These are phyloP conservation scores for Tothia fuscella DNA, from an alignment of 2,329 filamentous ascomycete genomes.

Conservation along the genomic window DNA sequence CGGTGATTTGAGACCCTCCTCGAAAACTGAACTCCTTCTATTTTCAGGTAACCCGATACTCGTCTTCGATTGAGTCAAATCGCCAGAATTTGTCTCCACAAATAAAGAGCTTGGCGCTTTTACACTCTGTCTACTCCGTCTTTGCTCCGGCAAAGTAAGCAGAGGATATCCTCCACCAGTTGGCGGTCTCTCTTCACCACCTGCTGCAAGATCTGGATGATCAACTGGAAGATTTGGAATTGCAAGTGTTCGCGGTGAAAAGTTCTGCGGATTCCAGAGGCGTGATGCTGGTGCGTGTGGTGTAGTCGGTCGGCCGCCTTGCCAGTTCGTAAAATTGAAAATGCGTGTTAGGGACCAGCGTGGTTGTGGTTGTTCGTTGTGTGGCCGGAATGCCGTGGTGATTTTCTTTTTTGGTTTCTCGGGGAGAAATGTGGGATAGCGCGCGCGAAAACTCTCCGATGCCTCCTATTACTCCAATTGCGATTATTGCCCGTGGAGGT, in stretches of 20 bases:
- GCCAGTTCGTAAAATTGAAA: conserved; percentile 24
- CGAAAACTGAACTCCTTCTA: not conserved
- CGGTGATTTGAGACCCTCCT: conserved; percentile 3
- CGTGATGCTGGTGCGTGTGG: conserved; percentile 34
- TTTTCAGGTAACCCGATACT: conserved; percentile 35
- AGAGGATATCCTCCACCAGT: conserved; percentile 39
- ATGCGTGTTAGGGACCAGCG: conserved; percentile 30
- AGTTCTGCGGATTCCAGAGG: conserved; percentile 50
- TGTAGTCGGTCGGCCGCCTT: conserved; percentile 12
- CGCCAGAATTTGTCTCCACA: conserved; percentile 27
- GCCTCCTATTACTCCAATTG: too few species aligned
- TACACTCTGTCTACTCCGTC: conserved; percentile 38
- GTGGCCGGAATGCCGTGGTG: too few species aligned
- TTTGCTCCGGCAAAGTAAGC: conserved; percentile 44
- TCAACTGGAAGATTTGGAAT: conserved; percentile 34
- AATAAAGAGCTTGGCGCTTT: conserved; percentile 20
- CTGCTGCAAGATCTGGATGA: conserved; percentile 17
- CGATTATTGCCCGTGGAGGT: too few species aligned
- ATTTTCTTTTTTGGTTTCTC: too few species aligned
- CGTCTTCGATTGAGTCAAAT: conserved; percentile 37
- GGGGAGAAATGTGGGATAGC: too few species aligned
- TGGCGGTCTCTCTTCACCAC: conserved; percentile 17
- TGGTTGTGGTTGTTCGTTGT: too few species aligned
- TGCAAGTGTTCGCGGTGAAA: conserved; percentile 38
- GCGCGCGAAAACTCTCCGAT: too few species aligned